phyloP scores from a whole-genome alignment of 768 basidiomycete species.

The Hericium erinaceus region DNA sequence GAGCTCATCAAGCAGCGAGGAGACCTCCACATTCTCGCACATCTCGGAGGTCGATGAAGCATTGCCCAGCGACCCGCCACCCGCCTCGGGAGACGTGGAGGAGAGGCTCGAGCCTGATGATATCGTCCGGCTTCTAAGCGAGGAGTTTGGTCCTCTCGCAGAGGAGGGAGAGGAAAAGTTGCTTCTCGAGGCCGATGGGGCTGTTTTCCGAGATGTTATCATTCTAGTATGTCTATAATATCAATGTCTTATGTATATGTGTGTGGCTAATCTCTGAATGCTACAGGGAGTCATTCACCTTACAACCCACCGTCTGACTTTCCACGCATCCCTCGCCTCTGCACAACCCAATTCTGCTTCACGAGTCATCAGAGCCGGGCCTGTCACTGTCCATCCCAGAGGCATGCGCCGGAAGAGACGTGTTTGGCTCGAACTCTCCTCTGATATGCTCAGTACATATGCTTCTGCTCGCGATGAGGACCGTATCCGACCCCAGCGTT shows the following conservation, averaged over 20 bases:
- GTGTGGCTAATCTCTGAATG: constrained; percentile 1
- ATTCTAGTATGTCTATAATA: constrained; percentile 30
- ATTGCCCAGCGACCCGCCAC: constrained; percentile 4
- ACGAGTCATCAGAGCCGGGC: constrained; percentile 39
- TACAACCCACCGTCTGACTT: constrained; percentile 55
- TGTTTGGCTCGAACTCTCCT: constrained; percentile 53
- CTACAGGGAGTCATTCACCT: constrained; percentile 48
- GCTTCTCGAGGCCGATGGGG: constrained; percentile 44
- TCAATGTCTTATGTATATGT: constrained; percentile 7
- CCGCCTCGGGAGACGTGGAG: not conserved
- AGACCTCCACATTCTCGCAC: not conserved
- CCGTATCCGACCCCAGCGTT: constrained; percentile 41
- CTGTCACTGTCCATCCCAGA: constrained; percentile 37
- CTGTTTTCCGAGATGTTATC: constrained; percentile 37
- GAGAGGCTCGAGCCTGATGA: constrained; percentile 35
- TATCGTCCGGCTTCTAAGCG: constrained; percentile 38
- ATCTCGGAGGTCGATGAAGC: constrained; percentile 19
- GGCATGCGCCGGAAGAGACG: constrained; percentile 37
- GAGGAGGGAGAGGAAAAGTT: constrained; percentile 38
- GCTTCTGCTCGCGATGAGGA: constrained; percentile 46
- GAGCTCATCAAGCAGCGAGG: not conserved
- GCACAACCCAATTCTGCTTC: constrained; percentile 26
- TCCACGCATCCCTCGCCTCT: constrained; percentile 53
- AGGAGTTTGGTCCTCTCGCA: constrained; percentile 50
- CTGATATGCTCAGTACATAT: constrained; percentile 52